Base-by-base conservation (phyloP, 257 asterid genomes). In the Fraxinus americana region DNA sequence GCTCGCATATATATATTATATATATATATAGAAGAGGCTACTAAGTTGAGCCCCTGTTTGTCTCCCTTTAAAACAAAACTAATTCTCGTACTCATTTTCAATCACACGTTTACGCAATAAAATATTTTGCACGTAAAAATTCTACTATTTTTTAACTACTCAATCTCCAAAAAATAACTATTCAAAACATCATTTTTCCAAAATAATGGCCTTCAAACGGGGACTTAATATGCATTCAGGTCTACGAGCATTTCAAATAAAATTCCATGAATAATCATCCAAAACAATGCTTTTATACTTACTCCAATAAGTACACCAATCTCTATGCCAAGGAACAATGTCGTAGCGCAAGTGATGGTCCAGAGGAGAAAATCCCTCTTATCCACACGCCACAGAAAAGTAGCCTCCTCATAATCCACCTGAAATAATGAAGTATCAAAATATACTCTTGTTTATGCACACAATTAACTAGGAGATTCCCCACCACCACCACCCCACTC, bases 401-500 rank as follows among this genome's bases (percentile, higher is more conserved):
- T 79, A 72, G 98, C 99, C 90, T 96, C 97, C 17, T 90, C 96
- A 68, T 96, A 93, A 87, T 96, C 99, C 86, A 96, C 99, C 99
- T 96, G 95, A 84, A 91, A 79, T 13, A 65, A 68, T 70, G 74
- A 68, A 72, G 77, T 67, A 57, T 32, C 54, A 38, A 73, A 59
- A 69, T 61, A 81, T 71, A 67, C 81, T 38, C n/a, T 65, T 67
- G 52, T 32, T 54, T 16, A 21, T 78, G 79, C 77, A 74, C 19
- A 52, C n/a, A 67, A 61, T 68, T 66, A 70, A 74, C 76, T 41
- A 78, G 66, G 73, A 41, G 48, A 25, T 38, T 36, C 50, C 27
- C 30, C 65, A 19, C 52, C 17, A 10, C 63, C 65, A n/a, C 27
- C 23, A 1, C 65, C 11, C 25, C 19, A 21, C 4, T 3, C 19